Evolutionary conservation across 306 rosid species (phyloP).

Genomic region (Pyrus communis): DNA sequence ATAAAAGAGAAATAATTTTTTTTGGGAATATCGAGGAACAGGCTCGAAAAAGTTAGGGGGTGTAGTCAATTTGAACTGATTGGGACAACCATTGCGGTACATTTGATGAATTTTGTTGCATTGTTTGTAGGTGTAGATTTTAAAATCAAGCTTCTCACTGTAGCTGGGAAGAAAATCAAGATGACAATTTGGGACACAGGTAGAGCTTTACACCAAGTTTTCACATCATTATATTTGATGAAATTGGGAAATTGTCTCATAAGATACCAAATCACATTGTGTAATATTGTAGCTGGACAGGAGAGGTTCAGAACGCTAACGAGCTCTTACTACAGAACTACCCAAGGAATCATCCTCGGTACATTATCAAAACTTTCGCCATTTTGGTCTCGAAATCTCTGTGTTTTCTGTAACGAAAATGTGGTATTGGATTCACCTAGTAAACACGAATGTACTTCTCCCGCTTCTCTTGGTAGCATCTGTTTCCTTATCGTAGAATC

Average conservation of each 20-base stretch:
- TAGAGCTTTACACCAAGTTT: constrained; percentile 12
- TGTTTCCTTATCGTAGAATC: not conserved
- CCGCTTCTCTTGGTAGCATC: not conserved
- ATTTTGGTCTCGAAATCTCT: not conserved
- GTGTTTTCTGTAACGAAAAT: no score
- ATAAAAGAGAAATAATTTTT: no score
- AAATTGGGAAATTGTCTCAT: not conserved
- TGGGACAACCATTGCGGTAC: not conserved
- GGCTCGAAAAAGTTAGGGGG: not conserved
- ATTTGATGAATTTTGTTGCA: not conserved
- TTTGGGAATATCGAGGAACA: not conserved
- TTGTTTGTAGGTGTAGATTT: constrained; percentile 79
- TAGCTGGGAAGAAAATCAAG: constrained; percentile 81
- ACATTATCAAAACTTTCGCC: constrained; percentile 7
- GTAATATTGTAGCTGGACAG: constrained; percentile 78
- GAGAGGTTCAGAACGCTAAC: constrained; percentile 94
- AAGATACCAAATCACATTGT: constrained; percentile 3
- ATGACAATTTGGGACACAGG: constrained; percentile 98
- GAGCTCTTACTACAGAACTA: constrained; percentile 88
- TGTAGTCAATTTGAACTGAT: not conserved
- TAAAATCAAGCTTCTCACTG: constrained; percentile 77
- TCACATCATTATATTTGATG: not conserved
- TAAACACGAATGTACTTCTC: not conserved
- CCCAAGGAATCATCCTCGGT: constrained; percentile 96
- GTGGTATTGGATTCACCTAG: no score